Evolutionary conservation across 1,284 basidiomycete species (phyloP).

Genomic region (Sporisorium reilianum): DNA sequence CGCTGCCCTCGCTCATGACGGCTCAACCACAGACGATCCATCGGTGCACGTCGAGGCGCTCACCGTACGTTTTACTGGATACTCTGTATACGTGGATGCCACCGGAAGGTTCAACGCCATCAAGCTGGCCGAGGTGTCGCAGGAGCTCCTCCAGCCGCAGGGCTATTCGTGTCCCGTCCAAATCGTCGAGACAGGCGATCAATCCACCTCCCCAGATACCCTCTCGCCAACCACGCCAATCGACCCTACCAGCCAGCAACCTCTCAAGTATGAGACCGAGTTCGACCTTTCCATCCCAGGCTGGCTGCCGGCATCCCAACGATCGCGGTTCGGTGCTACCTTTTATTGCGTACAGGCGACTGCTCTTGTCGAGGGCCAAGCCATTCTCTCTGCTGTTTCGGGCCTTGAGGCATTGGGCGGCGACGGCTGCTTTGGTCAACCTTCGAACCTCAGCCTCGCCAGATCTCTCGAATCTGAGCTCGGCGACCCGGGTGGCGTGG

Average conservation of each 20-base stretch:
- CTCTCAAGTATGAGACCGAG: conserved; percentile 60
- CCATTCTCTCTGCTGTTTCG: conserved; percentile 32
- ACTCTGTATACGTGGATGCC: conserved; percentile 64
- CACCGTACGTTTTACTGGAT: conserved; percentile 57
- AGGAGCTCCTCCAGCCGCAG: conserved; percentile 55
- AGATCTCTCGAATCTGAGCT: conserved; percentile 41
- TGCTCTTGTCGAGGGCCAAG: conserved; percentile 43
- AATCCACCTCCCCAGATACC: conserved; percentile 1
- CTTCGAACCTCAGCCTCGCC: not conserved
- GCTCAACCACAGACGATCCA: conserved; percentile 16
- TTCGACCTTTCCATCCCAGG: conserved; percentile 66
- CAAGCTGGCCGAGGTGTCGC: conserved; percentile 52
- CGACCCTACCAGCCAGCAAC: not conserved
- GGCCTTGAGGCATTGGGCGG: conserved; percentile 11
- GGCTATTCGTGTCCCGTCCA: conserved; percentile 34
- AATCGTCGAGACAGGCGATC: conserved; percentile 19
- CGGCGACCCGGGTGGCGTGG: not conserved
- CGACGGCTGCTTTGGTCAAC: conserved; percentile 3
- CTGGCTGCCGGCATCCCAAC: conserved; percentile 65
- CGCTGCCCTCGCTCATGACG: conserved; percentile 25
- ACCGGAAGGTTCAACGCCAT: conserved; percentile 63
- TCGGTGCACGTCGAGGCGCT: conserved; percentile 52
- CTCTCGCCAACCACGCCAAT: not conserved
- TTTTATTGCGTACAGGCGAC: conserved; percentile 65
- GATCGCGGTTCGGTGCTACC: conserved; percentile 62